Conservation (phyloP, 345 rosid genomes). For the Euclidium syriacum region DNA sequence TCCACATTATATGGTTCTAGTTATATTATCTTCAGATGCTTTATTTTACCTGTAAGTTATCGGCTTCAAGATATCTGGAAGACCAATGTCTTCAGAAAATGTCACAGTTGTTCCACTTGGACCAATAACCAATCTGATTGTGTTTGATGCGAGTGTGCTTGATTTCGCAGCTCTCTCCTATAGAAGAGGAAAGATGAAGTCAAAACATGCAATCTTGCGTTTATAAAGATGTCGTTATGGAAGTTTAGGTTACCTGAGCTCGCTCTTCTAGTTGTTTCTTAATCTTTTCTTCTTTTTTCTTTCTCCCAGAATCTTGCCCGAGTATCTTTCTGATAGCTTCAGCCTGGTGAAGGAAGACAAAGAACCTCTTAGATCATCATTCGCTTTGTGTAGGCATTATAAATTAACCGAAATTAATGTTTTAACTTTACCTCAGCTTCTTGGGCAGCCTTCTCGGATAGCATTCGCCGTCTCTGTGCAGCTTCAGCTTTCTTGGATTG, state of each 20-base stretch:
- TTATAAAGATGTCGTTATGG: not conserved
- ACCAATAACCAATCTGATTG: slow-evolving; percentile 56
- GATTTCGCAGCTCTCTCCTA: slow-evolving; percentile 51
- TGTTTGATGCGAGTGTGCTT: slow-evolving; percentile 43
- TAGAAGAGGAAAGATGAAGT: not conserved
- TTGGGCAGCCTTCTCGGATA: slow-evolving; percentile 71
- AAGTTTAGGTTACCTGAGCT: slow-evolving; percentile 42
- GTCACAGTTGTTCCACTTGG: slow-evolving; percentile 55
- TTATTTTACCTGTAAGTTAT: slow-evolving; percentile 43
- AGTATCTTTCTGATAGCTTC: slow-evolving; percentile 80
- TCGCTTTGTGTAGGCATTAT: not conserved
- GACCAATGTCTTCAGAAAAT: slow-evolving; percentile 65
- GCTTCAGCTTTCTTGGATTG: slow-evolving; percentile 69
- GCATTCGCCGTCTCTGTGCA: slow-evolving; percentile 68
- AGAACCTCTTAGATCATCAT: not conserved
- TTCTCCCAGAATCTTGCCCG: slow-evolving; percentile 70
- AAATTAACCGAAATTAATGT: not conserved
- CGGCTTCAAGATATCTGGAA: slow-evolving; percentile 57
- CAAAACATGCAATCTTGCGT: too few species aligned
- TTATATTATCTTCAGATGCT: not conserved
- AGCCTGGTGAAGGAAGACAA: slow-evolving; percentile 39
- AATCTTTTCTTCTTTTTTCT: slow-evolving; percentile 61
- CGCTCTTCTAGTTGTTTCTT: slow-evolving; percentile 57
- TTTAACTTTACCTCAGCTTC: slow-evolving; percentile 52
- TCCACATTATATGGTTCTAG: not conserved